phyloP scores from a whole-genome alignment of 1,139 yeast genomes.

The Saccharomyces uvarum region DNA sequence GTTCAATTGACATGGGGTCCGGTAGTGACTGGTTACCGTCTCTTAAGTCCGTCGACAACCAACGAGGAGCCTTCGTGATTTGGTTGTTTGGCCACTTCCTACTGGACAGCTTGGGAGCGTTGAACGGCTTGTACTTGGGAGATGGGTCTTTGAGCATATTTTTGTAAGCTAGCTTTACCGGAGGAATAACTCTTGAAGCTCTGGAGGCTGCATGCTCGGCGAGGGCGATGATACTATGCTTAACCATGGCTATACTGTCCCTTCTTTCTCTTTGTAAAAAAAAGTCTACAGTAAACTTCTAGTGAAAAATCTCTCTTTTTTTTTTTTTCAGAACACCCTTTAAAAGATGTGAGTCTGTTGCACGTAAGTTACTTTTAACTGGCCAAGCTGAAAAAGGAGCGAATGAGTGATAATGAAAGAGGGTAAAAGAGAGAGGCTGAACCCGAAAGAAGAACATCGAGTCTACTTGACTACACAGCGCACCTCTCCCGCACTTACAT shows the following conservation, averaged over 20 bases:
- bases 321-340: not conserved
- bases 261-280: not conserved
- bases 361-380: not conserved
- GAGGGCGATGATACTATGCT: not conserved
- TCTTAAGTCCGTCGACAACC: constrained; percentile 92
- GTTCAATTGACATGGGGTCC: constrained; percentile 89
- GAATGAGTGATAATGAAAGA: not conserved
- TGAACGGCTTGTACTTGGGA: constrained; percentile 62
- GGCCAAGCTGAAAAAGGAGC: not conserved
- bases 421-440: not conserved
- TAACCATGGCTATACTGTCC: not conserved
- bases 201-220: constrained; percentile 12
- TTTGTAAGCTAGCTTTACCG: constrained; percentile 31
- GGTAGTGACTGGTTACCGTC: constrained; percentile 97
- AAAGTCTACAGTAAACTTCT: not conserved
- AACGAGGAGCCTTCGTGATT: constrained; percentile 78
- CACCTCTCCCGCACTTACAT: not conserved
- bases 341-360: not conserved
- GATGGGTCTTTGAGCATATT: constrained; percentile 69
- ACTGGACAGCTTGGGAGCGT: constrained; percentile 58
- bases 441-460: not conserved
- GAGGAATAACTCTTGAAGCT: constrained; percentile 25
- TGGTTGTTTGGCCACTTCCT: constrained; percentile 83
- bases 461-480: not conserved
- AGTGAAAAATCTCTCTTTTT: not conserved